Evolutionary conservation across 2,329 filamentous ascomycete genomes (phyloP), one percentile per base, ranked within the genome.

Genomic region (Lachnellula occidentalis): DNA sequence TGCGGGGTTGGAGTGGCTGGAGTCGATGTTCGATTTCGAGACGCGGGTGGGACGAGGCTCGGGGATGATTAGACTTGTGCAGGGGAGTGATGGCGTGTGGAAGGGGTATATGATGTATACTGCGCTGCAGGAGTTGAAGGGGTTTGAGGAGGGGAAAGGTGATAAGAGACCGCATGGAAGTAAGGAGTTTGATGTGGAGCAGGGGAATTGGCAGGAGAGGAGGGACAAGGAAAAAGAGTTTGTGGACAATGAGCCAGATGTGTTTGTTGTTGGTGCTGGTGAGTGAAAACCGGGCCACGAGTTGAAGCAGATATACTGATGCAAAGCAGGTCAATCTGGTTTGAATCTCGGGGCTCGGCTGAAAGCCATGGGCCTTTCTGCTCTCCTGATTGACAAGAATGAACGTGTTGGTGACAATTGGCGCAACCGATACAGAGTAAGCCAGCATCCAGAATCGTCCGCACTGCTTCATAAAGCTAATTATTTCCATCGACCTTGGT

Each of bases 101-200:
- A 83, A 82, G 63, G 78, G 83, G 1, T 85, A 80, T 58, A 82
- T 80, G 3, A 61, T 88, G 0, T 87, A 81, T 64, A 87, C 84
- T 0, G 72, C 74, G 0, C 69, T 88, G 5, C 62, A 74, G 1
- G 76, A 78, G 34, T 60, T 88, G 7, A 77, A 72, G 5, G 79
- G 76, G 0, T 70, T 76, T 48, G 76, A 81, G 51, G 80, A 87
- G 58, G 51, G 57, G 1, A 59, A 67, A 1, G 65, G 69, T 6
- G 55, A 55, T 3, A 66, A 66, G 34, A 67, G 78, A 54, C 72
- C 76, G 0, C 68, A 71, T 45, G 77, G 78, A 0, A 76, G 70
- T 8, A 65, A 70, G 39, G 80, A 84, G 58, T 54, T 48, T 53
- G 43, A 19, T 48, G 9, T 48, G 51, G 31, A 70, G 67, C 42